A percentile compares a stretch with the other conserved stretches of the same genome.
Evolutionary conservation across 768 basidiomycete species (phyloP).

Genomic region (Cystofilobasidium macerans): DNA sequence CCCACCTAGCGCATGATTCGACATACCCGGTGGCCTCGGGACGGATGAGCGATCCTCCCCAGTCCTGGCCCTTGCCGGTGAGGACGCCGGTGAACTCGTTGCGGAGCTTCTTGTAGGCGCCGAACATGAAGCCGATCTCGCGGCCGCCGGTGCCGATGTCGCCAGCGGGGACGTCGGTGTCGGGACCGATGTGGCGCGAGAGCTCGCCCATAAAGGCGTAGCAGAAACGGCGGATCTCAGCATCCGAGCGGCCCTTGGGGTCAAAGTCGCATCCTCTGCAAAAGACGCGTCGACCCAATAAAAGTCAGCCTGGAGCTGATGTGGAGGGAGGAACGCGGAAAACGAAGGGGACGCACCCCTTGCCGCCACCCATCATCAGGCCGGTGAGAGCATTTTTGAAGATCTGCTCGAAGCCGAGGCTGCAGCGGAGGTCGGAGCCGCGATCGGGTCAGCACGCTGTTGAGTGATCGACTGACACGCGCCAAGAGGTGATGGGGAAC

Average conservation of each 20-base stretch:
- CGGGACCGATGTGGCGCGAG: conserved; percentile 56
- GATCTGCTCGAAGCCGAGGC: conserved; percentile 66
- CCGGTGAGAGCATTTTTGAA: conserved; percentile 74
- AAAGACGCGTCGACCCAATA: background rate
- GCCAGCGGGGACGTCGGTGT: conserved; percentile 59
- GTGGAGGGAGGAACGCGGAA: background rate
- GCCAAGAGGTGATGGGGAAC: conserved; percentile 29
- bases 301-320: too few relatives aligned
- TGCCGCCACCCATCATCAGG: conserved; percentile 65
- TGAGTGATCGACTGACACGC: too few relatives aligned
- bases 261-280: conserved; percentile 51
- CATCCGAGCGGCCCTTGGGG: conserved; percentile 68
- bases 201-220: conserved; percentile 63
- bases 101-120: conserved; percentile 61
- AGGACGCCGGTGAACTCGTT: conserved; percentile 61
- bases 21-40: conserved; percentile 54
- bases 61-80: conserved; percentile 58
- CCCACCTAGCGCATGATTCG: background rate
- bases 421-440: conserved; percentile 12
- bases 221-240: conserved; percentile 63
- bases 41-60: conserved; percentile 63
- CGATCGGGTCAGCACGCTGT: too few relatives aligned
- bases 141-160: conserved; percentile 65
- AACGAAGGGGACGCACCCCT: conserved; percentile 41
- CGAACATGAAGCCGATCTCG: conserved; percentile 55